phyloP scores from a whole-genome alignment of 2,329 filamentous ascomycete species.

The Aspergillus costaricaensis region DNA sequence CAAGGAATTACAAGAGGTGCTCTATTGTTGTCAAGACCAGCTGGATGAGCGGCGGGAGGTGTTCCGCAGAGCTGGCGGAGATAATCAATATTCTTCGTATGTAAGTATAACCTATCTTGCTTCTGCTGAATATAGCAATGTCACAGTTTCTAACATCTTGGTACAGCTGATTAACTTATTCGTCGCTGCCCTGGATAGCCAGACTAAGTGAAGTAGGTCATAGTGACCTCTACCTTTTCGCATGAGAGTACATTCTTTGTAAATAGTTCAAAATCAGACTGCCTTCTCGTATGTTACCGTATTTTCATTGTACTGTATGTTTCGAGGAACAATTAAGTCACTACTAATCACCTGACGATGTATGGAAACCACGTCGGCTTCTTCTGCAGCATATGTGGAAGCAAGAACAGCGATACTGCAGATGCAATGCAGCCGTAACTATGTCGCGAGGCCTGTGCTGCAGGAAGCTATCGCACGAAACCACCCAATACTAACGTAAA shows the following conservation, averaged over 20 bases:
- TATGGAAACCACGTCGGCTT: neutral
- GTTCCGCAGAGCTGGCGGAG: neutral
- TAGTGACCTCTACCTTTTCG: neutral
- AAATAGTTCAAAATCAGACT: neutral
- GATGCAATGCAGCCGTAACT: neutral
- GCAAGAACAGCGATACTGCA: neutral
- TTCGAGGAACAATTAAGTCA: too few relatives aligned
- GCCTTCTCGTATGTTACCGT: too few relatives aligned
- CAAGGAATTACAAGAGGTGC: neutral
- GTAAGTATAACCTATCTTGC: neutral
- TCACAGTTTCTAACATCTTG: neutral
- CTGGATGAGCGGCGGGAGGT: neutral
- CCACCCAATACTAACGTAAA: too few relatives aligned
- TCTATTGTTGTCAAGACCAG: slow-evolving; percentile 1
- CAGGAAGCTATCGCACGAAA: neutral
- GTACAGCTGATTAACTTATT: neutral
- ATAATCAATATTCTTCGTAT: neutral
- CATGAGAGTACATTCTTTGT: neutral
- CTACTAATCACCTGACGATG: neutral
- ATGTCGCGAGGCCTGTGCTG: neutral
- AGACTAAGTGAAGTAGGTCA: neutral
- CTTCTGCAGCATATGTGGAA: neutral
- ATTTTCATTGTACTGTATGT: too few relatives aligned
- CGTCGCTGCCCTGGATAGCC: neutral
- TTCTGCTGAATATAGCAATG: neutral